Evolutionary conservation across 495 filamentous ascomycete species (phyloP), one percentile per base, ranked within the genome.

Genomic region (Neurospora sp.): DNA sequence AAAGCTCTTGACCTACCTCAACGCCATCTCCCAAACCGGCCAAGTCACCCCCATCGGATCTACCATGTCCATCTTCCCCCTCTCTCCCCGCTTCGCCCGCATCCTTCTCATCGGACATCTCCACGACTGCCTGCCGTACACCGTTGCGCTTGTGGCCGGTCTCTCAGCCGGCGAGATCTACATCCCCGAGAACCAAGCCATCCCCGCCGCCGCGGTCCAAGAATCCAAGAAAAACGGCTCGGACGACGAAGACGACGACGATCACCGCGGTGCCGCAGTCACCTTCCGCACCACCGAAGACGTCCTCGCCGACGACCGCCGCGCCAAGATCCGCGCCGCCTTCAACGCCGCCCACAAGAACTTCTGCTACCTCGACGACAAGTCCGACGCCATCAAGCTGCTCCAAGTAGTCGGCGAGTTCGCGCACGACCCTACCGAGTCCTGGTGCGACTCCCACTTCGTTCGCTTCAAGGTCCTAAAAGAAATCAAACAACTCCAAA

Each of bases 161-260:
- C 84, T 99, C 20, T 96, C 96, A 7, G 94, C 94, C 6, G 90
- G 91, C 3, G 94, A 97, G 76, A 77, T 98, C 7, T 97, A 96
- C 80, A 86, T 98, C n/a, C 88, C 92, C 0, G 90, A 97, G 77
- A 92, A 88, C 77, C 92, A 96, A 80, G 88, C 91, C 40, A 89
- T 92, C 54, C 87, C 90, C 18, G 75, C 78, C 4, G 76, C 82
- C 1, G 72, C 77, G 1, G 81, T 79, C 5, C 83, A 85, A 40
- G 39, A 35, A 81, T 84, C 31, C 80, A 66, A 66, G 54, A 31
- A 62, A 3, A 62, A 62, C 12, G 20, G 11, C 31, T 18, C 14
- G 6, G 27, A 35, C 27, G 54, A 31, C 23, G 54, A 59, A 0
- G 83, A 84, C 3, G 82, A 81, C 18, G n/a, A n/a, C 54, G 48